phyloP scores from a whole-genome alignment of 257 asterid species.

The Marsdenia floribunda region DNA sequence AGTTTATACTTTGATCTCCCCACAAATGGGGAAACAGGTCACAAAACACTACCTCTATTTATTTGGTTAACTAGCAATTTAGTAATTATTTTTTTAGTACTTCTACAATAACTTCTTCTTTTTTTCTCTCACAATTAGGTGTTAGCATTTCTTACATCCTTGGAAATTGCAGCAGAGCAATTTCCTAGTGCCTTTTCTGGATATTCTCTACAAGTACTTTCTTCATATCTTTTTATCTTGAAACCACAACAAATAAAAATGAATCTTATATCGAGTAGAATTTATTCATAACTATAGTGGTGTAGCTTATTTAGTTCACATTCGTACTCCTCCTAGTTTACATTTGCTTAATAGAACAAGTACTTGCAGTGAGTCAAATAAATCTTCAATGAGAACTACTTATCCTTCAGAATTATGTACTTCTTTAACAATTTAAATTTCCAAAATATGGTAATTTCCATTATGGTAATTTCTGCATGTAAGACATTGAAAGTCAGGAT shows the following conservation, averaged over 20 bases:
- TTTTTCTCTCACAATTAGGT: slow-evolving; percentile 42
- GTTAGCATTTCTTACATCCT: slow-evolving; percentile 93
- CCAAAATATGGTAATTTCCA: background rate
- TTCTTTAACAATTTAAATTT: too few relatives aligned
- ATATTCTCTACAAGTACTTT: slow-evolving; percentile 62
- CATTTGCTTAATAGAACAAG: background rate
- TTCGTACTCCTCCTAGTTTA: background rate
- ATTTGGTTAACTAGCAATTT: background rate
- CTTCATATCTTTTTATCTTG: background rate
- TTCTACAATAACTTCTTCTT: background rate
- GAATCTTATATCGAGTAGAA: background rate
- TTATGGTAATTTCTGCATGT: too few relatives aligned
- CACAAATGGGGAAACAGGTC: slow-evolving; percentile 99
- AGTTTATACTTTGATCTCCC: slow-evolving; percentile 86
- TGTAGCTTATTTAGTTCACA: too few relatives aligned
- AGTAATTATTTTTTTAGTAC: slow-evolving; percentile 4
- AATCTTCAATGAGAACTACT: background rate
- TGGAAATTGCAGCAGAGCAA: slow-evolving; percentile 87
- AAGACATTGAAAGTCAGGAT: too few relatives aligned
- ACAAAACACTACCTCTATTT: background rate
- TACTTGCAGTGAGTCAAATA: background rate
- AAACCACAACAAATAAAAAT: background rate
- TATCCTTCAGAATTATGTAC: too few relatives aligned
- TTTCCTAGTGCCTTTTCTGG: slow-evolving; percentile 98
- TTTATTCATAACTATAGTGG: too few relatives aligned